These are phyloP conservation scores for Litsea cubeba DNA, from an alignment of 164 flowering plant species.

Conservation along the genomic window DNA sequence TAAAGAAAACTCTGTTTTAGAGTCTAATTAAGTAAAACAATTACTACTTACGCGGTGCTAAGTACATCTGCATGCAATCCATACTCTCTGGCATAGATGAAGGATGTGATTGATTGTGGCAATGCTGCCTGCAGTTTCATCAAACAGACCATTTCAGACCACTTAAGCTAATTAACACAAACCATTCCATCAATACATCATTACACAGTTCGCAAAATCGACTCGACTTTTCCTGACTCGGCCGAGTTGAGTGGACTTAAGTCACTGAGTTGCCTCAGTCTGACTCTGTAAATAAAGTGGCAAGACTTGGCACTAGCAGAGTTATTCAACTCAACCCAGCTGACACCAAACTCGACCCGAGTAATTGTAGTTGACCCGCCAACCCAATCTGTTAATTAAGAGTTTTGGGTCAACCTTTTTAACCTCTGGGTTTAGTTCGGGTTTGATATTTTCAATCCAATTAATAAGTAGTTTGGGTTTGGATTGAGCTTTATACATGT, in stretches of 20 bases:
- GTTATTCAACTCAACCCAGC: too few relatives aligned
- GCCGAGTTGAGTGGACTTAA: neutral
- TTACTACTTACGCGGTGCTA: slow-evolving; percentile 76
- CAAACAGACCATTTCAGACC: neutral
- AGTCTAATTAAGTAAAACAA: too few relatives aligned
- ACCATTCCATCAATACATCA: neutral
- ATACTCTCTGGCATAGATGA: slow-evolving; percentile 73
- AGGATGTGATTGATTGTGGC: slow-evolving; percentile 80
- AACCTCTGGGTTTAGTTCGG: neutral
- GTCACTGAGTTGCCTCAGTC: neutral
- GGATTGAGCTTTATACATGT: too few relatives aligned
- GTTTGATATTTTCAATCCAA: too few relatives aligned
- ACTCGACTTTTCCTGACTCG: neutral
- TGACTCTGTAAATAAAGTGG: neutral
- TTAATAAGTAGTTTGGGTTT: too few relatives aligned
- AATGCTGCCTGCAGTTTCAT: slow-evolving; percentile 57
- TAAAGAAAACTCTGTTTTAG: too few relatives aligned
- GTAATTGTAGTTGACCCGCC: too few relatives aligned
- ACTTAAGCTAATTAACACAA: neutral
- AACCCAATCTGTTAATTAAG: too few relatives aligned
- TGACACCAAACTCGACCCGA: too few relatives aligned
- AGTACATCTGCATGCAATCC: slow-evolving; percentile 80
- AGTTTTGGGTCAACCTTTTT: neutral
- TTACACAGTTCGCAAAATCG: neutral
- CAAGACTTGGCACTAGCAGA: neutral